Percentiles rank a stretch among this genome's conserved stretches.
Conservation (phyloP, 805 yeast species). For the Hagleromyces aurorensis region DNA sequence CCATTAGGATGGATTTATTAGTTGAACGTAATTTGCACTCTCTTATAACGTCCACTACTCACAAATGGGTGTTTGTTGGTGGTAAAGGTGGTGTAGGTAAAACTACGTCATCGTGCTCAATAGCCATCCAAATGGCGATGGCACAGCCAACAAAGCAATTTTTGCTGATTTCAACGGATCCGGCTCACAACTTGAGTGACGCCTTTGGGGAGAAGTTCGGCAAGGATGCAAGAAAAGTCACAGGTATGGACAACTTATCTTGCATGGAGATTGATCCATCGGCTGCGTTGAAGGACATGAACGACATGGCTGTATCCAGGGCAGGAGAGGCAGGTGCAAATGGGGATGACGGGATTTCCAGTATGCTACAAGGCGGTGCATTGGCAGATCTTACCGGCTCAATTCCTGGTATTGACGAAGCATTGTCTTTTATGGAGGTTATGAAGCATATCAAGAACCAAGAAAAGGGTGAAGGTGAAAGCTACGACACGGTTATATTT, state of each 20-base stretch:
- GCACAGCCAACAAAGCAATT: slow-evolving; percentile 74
- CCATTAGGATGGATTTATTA: slow-evolving; percentile 41
- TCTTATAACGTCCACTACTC: slow-evolving; percentile 53
- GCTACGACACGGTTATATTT: slow-evolving; percentile 83
- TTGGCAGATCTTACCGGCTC: slow-evolving; percentile 81
- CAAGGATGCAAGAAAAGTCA: slow-evolving; percentile 90
- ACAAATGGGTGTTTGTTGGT: slow-evolving; percentile 97
- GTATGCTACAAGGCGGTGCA: slow-evolving; percentile 32
- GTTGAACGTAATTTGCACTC: slow-evolving; percentile 69
- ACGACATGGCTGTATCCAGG: slow-evolving; percentile 37
- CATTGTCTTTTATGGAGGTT: slow-evolving; percentile 95
- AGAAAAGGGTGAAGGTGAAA: slow-evolving; percentile 34
- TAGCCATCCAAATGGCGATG: slow-evolving; percentile 88
- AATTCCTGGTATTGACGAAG: slow-evolving; percentile 98
- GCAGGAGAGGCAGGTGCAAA: slow-evolving; percentile 34
- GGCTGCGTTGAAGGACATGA: slow-evolving; percentile 86
- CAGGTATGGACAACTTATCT: slow-evolving; percentile 78
- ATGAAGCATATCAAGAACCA: slow-evolving; percentile 90
- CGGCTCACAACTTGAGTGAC: slow-evolving; percentile 95
- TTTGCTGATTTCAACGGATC: slow-evolving; percentile 90
- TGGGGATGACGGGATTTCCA: slow-evolving; percentile 31
- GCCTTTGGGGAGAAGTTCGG: slow-evolving; percentile 98
- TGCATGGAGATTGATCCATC: slow-evolving; percentile 99
- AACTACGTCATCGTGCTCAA: slow-evolving; percentile 92
- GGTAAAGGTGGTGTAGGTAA: slow-evolving; percentile 99